Evolutionary conservation across 495 filamentous ascomycete genomes (phyloP).

Genomic region (Hypoxylon cercidicola): DNA sequence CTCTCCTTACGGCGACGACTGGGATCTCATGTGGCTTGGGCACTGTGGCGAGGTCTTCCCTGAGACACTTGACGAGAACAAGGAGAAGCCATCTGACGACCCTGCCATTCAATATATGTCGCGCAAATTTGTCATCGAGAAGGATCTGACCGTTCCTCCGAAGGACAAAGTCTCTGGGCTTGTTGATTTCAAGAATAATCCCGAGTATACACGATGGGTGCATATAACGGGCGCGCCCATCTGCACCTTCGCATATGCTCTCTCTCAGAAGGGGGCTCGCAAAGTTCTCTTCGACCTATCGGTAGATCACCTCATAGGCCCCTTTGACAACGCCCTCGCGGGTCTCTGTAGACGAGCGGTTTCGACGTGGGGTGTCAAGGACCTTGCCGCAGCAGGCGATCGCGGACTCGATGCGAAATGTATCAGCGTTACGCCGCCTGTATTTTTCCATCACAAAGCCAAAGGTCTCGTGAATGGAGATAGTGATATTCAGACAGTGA

Average conservation of each 20-base stretch:
- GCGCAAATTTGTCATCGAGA: slow-evolving; percentile 34
- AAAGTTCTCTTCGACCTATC: slow-evolving; percentile 62
- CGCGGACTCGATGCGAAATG: slow-evolving; percentile 48
- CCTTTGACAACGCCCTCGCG: slow-evolving; percentile 63
- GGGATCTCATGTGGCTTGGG: slow-evolving; percentile 55
- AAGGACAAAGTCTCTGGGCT: slow-evolving; percentile 35
- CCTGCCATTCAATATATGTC: slow-evolving; percentile 28
- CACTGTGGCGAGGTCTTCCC: slow-evolving; percentile 50
- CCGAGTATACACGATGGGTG: slow-evolving; percentile 58
- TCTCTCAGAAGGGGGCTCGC: slow-evolving; percentile 63
- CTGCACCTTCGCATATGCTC: slow-evolving; percentile 66
- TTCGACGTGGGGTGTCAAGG: slow-evolving; percentile 18
- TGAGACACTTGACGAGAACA: slow-evolving; percentile 37
- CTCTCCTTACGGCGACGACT: slow-evolving; percentile 52
- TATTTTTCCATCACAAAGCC: slow-evolving; percentile 59
- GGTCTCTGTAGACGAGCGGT: slow-evolving; percentile 52
- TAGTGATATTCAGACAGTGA: slow-evolving; percentile 55
- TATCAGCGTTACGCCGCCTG: slow-evolving; percentile 57
- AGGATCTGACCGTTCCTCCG: slow-evolving; percentile 41
- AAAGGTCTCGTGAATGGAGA: slow-evolving; percentile 51
- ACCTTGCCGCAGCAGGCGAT: slow-evolving; percentile 16
- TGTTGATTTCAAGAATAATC: slow-evolving; percentile 40
- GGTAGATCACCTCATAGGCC: slow-evolving; percentile 50
- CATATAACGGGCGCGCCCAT: slow-evolving; percentile 58
- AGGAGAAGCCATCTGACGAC: slow-evolving; percentile 13